phyloP scores from a whole-genome alignment of 441 rosid genomes.

The Populus trichocarpa region DNA sequence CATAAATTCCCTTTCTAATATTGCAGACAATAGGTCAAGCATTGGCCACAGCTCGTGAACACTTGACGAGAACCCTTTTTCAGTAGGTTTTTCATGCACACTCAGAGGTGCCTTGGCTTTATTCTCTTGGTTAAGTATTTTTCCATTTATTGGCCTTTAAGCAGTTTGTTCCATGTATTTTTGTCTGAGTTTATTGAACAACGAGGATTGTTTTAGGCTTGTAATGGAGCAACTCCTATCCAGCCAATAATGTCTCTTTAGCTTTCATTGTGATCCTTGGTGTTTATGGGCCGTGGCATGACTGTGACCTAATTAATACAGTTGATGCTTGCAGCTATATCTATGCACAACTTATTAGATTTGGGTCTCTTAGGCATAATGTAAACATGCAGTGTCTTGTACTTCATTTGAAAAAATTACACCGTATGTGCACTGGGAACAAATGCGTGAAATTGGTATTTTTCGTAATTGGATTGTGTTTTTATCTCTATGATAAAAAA shows the following conservation, averaged over 20 bases:
- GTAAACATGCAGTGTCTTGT: background rate
- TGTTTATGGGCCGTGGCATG: background rate
- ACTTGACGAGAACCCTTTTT: conserved; percentile 58
- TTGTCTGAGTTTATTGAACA: background rate
- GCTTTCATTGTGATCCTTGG: background rate
- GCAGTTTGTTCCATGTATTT: background rate
- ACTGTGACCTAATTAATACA: background rate
- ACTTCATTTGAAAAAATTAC: too few species aligned
- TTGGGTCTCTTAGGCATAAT: background rate
- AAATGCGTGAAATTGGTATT: background rate
- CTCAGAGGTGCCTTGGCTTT: background rate
- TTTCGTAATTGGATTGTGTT: background rate
- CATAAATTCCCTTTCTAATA: background rate
- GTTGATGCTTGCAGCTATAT: background rate
- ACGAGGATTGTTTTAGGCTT: conserved; percentile 9
- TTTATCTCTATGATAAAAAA: background rate
- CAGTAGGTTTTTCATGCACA: conserved; percentile 23
- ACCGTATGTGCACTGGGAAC: background rate
- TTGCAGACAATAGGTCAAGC: conserved; percentile 61
- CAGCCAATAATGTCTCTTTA: background rate
- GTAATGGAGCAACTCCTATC: background rate
- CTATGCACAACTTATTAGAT: background rate
- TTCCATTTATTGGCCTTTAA: background rate
- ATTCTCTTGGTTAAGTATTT: background rate
- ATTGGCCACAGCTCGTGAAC: conserved; percentile 60